These are phyloP conservation scores for Suillus bovinus DNA, from an alignment of 768 basidiomycete genomes.

Conservation along the genomic window DNA sequence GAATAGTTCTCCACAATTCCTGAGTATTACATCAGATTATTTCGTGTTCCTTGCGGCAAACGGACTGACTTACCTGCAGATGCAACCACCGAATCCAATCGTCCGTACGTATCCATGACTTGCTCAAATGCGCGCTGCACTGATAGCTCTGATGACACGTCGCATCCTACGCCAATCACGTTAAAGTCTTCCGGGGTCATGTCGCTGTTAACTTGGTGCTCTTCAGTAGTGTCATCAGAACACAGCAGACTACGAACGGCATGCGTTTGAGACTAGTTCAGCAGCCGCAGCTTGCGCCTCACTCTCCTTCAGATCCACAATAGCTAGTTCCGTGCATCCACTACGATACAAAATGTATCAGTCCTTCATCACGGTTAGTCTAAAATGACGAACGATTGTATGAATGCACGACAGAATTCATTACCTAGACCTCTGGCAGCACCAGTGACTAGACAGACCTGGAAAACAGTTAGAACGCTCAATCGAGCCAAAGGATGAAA, in stretches of 20 bases:
- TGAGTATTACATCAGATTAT: conserved; percentile 27
- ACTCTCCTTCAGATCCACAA: conserved; percentile 76
- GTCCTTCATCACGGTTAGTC: conserved; percentile 5
- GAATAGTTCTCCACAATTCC: conserved; percentile 89
- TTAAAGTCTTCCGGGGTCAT: conserved; percentile 56
- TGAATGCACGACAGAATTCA: conserved; percentile 88
- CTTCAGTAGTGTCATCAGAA: conserved; percentile 30
- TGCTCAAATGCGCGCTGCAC: conserved; percentile 73
- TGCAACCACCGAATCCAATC: conserved; percentile 82
- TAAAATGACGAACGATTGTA: conserved; percentile 60
- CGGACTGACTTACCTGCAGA: conserved; percentile 63
- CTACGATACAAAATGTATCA: conserved; percentile 36
- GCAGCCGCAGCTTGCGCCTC: conserved; percentile 69
- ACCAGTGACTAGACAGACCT: conserved; percentile 93
- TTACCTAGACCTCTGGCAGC: conserved; percentile 90
- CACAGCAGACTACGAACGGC: conserved; percentile 39
- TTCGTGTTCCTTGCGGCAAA: conserved; percentile 5
- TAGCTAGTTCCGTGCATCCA: conserved; percentile 77
- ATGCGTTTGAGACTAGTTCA: conserved; percentile 61
- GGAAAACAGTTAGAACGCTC: conserved; percentile 8
- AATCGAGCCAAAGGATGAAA: background rate
- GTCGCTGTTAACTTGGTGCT: conserved; percentile 52
- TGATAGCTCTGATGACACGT: conserved; percentile 80
- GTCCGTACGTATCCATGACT: conserved; percentile 64
- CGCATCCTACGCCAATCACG: conserved; percentile 78